Evolutionary conservation across 805 yeast genomes (phyloP).

Genomic region (Candida schatavii): DNA sequence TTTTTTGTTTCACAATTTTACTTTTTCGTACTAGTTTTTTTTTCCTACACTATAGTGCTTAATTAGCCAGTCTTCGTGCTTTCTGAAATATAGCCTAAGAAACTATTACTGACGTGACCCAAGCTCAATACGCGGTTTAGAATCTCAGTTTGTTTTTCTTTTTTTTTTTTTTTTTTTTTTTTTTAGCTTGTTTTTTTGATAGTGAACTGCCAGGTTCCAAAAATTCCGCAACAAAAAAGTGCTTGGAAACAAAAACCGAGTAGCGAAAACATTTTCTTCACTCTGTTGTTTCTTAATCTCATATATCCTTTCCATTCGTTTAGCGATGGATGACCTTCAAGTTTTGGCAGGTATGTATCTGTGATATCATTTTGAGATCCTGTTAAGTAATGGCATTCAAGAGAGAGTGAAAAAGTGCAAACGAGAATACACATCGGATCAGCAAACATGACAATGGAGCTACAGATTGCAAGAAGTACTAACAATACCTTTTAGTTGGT

Average conservation of each 20-base stretch:
- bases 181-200: not conserved
- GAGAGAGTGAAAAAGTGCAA: not conserved
- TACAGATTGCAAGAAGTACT: too few relatives aligned
- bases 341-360: constrained; percentile 21
- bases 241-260: not conserved
- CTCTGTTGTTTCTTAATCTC: not conserved
- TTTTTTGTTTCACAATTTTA: not conserved
- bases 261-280: not conserved
- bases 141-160: not conserved
- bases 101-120: too few relatives aligned
- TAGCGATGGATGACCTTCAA: constrained; percentile 19
- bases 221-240: not conserved
- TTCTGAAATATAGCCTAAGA: too few relatives aligned
- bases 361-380: too few relatives aligned
- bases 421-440: not conserved
- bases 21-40: not conserved
- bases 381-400: too few relatives aligned
- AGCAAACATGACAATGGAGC: too few relatives aligned
- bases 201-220: not conserved
- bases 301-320: too few relatives aligned
- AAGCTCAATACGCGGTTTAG: too few relatives aligned
- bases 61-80: too few relatives aligned
- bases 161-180: not conserved
- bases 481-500: constrained; percentile 51
- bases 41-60: too few relatives aligned